phyloP scores from a whole-genome alignment of 345 rosid genomes.

The Arabidopsis arenosa region DNA sequence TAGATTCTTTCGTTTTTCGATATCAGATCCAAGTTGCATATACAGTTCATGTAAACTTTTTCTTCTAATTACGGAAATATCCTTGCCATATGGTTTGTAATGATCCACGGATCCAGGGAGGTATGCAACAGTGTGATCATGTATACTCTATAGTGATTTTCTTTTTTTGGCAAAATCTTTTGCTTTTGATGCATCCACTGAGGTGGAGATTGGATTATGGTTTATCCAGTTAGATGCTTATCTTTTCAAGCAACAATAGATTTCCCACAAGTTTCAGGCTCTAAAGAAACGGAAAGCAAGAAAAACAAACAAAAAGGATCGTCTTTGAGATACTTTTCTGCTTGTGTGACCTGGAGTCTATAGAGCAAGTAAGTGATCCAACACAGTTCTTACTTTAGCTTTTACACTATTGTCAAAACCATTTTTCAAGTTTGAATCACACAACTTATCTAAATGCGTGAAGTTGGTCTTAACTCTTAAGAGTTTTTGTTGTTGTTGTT shows the following conservation, averaged over 20 bases:
- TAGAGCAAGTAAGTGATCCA: conserved; percentile 31
- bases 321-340: conserved; percentile 29
- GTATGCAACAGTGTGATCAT: conserved; percentile 27
- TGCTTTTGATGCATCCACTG: conserved; percentile 43
- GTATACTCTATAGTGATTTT: conserved; percentile 15
- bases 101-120: conserved; percentile 35
- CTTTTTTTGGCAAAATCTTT: conserved; percentile 31
- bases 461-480: background rate
- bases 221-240: conserved; percentile 48
- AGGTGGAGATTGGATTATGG: conserved; percentile 40
- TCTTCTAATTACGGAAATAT: conserved; percentile 29
- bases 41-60: conserved; percentile 36
- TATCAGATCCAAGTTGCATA: conserved; percentile 44
- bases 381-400: conserved; percentile 35
- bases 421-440: conserved; percentile 18
- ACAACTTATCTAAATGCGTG: conserved; percentile 13
- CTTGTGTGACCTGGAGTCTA: conserved; percentile 41
- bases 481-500: conserved; percentile 16
- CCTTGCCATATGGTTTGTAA: conserved; percentile 34
- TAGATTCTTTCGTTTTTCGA: conserved; percentile 26
- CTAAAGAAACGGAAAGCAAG: conserved; percentile 40
- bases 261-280: conserved; percentile 45
- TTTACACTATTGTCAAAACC: conserved; percentile 17
- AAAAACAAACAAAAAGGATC: background rate
- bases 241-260: conserved; percentile 45